phyloP scores from a whole-genome alignment of 2,329 filamentous ascomycete species.

The Raffaelea ambrosiae region DNA sequence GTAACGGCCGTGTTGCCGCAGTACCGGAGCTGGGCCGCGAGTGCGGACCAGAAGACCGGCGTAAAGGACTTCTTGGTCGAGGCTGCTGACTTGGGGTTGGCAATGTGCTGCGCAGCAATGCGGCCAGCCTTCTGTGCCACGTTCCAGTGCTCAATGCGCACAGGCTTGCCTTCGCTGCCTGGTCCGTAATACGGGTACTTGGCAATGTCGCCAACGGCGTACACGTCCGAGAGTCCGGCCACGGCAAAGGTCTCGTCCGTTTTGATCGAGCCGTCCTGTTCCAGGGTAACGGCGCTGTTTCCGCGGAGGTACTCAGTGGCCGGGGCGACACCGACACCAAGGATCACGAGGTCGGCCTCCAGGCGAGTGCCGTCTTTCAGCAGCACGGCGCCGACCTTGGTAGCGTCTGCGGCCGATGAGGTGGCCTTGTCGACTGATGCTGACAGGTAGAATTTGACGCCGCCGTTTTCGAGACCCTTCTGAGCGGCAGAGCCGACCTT shows the following conservation, averaged over 20 bases:
- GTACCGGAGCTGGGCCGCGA: slow-evolving; percentile 84
- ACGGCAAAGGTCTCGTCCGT: slow-evolving; percentile 77
- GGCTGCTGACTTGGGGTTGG: slow-evolving; percentile 45
- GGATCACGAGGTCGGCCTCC: slow-evolving; percentile 80
- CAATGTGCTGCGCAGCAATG: slow-evolving; percentile 68
- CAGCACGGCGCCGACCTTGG: slow-evolving; percentile 68
- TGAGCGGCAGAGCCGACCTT: slow-evolving; percentile 76
- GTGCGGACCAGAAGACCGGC: slow-evolving; percentile 93
- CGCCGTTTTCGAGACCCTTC: slow-evolving; percentile 70
- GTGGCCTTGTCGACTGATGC: slow-evolving; percentile 77
- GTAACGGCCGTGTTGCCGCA: slow-evolving; percentile 66
- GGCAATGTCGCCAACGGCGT: slow-evolving; percentile 90
- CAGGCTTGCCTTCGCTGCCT: slow-evolving; percentile 61
- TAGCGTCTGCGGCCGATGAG: slow-evolving; percentile 56
- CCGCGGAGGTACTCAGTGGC: slow-evolving; percentile 74
- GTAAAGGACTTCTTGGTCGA: slow-evolving; percentile 60
- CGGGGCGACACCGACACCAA: slow-evolving; percentile 82
- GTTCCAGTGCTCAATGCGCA: slow-evolving; percentile 97
- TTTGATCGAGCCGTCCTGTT: slow-evolving; percentile 76
- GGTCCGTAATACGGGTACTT: slow-evolving; percentile 92
- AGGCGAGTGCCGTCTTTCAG: slow-evolving; percentile 81
- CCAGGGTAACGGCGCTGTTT: slow-evolving; percentile 61
- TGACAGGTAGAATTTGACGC: slow-evolving; percentile 79
- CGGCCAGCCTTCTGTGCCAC: slow-evolving; percentile 92
- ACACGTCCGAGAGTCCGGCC: slow-evolving; percentile 70